Conservation (phyloP, 352 stramenopile genomes). For the Thraustochytrium striatum region DNA sequence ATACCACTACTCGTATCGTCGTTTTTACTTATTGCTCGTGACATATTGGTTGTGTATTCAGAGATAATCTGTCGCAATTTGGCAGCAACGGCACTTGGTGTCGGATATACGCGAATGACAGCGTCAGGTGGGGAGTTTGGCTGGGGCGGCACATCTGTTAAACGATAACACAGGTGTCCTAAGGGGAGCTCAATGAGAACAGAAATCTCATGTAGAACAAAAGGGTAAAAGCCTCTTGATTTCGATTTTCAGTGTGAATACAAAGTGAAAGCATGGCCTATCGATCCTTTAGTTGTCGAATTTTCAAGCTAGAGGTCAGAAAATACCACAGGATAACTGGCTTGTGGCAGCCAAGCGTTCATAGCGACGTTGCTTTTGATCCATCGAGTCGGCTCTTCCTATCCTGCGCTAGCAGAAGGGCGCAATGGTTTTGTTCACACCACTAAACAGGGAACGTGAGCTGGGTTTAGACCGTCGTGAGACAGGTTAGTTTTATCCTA, state of each 20-base stretch:
- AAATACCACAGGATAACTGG: slow-evolving; percentile 79
- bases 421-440: slow-evolving; percentile 74
- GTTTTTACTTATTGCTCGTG: slow-evolving; percentile 77
- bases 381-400: slow-evolving; percentile 76
- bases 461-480: too few relatives aligned
- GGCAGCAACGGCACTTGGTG: neutral
- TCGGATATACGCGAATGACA: slow-evolving; percentile 66
- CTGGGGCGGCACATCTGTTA: slow-evolving; percentile 76
- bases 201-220: slow-evolving; percentile 79
- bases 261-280: slow-evolving; percentile 77
- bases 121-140: slow-evolving; percentile 76
- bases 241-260: slow-evolving; percentile 78
- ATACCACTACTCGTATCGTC: slow-evolving; percentile 77
- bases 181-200: slow-evolving; percentile 76
- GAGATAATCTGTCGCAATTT: too few relatives aligned
- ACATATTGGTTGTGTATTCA: slow-evolving; percentile 55
- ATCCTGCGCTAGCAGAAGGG: slow-evolving; percentile 74
- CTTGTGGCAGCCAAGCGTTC: slow-evolving; percentile 62
- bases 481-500: too few relatives aligned
- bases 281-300: slow-evolving; percentile 77
- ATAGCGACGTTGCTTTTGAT: slow-evolving; percentile 75
- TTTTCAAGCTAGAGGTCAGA: slow-evolving; percentile 73
- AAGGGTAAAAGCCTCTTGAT: slow-evolving; percentile 80
- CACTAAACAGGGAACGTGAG: slow-evolving; percentile 73
- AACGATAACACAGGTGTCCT: slow-evolving; percentile 75